Base-by-base conservation (phyloP, 208 protist genomes). In the Strigomonas oncopelti region DNA sequence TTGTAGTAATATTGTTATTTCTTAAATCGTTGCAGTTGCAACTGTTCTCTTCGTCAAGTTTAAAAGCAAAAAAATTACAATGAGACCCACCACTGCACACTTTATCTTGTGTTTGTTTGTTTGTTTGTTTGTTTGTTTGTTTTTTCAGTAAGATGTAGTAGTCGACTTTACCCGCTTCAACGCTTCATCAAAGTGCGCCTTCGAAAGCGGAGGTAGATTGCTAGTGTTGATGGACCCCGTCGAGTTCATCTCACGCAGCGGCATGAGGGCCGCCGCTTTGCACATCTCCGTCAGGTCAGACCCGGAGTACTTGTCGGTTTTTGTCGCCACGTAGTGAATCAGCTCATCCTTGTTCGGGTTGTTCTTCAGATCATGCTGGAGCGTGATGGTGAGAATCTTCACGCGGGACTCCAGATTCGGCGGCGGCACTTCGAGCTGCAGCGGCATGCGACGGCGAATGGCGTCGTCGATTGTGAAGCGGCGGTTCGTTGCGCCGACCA, bases 231-330 rank as follows among this genome's bases (percentile, higher is more conserved):
- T 51, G 25, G 31, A 32, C 51, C 51, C 16, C 36, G 24, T 71
- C 48, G 57, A 62, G 42, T 78, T 48, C 66, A 93, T 74, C 67
- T 92, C 87, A 22, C 83, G 67, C 55, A 95, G 27, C 24, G 87
- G 85, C 71, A 92, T 84, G 53, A 93, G 61, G 0, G 82, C 85
- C 0, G 85, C 87, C 13, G 84, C 84, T 67, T 97, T 96, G 82
- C 92, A 97, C 58, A 98, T 77, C 72, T 97, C 95, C 27, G 79
- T 84, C 16, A 98, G 71, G 68, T 98, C 96, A 27, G 93, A 96
- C 32, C 96, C 96, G 27, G 91, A 96, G 65, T 94, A 98, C 27
- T 78, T 76, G 9, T 74, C 62, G 22, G 94, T 97, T 28, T 80
- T 87, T 14, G 77, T 54, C 0, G 92, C 94, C 5, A 98, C 81